Conservation (phyloP, 2,329 filamentous ascomycete genomes). For the Alternaria angustiovoidea region DNA sequence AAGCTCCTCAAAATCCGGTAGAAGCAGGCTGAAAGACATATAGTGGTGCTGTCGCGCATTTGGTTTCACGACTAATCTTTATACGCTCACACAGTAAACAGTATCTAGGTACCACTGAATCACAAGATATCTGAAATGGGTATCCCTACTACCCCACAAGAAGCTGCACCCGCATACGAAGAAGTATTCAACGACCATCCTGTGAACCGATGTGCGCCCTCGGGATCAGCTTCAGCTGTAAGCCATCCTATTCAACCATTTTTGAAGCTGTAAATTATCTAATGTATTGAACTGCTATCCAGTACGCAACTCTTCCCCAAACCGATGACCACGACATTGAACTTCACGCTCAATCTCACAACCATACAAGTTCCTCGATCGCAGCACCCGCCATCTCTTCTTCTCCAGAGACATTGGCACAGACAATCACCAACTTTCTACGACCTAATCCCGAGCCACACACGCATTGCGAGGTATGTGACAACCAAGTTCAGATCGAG, state of each 20-base stretch:
- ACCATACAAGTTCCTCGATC: background rate
- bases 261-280: background rate
- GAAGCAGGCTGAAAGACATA: background rate
- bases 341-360: conserved; percentile 25
- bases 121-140: conserved; percentile 23
- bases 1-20: background rate
- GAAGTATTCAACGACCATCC: conserved; percentile 37
- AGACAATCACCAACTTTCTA: conserved; percentile 37
- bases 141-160: conserved; percentile 22
- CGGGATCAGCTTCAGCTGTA: conserved; percentile 33
- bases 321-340: conserved; percentile 36
- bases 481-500: conserved; percentile 27
- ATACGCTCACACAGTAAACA: background rate
- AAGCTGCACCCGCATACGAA: conserved; percentile 40
- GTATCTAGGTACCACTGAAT: background rate
- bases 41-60: background rate
- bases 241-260: background rate
- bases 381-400: background rate
- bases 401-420: conserved; percentile 28
- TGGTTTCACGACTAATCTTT: background rate
- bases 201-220: conserved; percentile 25
- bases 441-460: conserved; percentile 30
- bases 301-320: conserved; percentile 40
- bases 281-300: background rate
- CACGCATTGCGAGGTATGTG: conserved; percentile 41